Evolutionary conservation across 805 yeast species (phyloP).

Genomic region (Candida xiaguanensis): DNA sequence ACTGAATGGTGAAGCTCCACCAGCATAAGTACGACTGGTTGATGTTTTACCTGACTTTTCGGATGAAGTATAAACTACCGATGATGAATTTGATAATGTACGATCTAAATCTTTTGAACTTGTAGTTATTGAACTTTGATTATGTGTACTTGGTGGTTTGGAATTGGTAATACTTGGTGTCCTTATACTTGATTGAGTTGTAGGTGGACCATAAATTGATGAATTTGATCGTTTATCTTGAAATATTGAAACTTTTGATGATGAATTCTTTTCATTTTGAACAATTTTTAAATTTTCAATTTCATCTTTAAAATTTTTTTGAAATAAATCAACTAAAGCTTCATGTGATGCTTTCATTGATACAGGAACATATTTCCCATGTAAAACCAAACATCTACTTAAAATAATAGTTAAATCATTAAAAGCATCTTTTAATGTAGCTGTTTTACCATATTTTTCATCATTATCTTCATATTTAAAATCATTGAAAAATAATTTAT

Average conservation of each 20-base stretch:
- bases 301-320: slow-evolving; percentile 65
- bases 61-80: not conserved
- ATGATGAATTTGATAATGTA: slow-evolving; percentile 3
- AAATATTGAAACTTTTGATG: slow-evolving; percentile 5
- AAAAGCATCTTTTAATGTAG: slow-evolving; percentile 49
- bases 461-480: slow-evolving; percentile 30
- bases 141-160: not conserved
- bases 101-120: slow-evolving; percentile 2
- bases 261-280: slow-evolving; percentile 12
- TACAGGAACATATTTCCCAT: slow-evolving; percentile 58
- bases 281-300: slow-evolving; percentile 41
- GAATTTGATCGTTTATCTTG: slow-evolving; percentile 6
- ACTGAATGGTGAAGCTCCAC: not conserved
- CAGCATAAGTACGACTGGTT: not conserved
- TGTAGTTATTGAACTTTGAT: not conserved
- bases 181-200: not conserved
- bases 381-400: slow-evolving; percentile 63
- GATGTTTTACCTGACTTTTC: slow-evolving; percentile 1
- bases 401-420: slow-evolving; percentile 65
- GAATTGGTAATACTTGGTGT: not conserved
- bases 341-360: slow-evolving; percentile 61
- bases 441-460: slow-evolving; percentile 25
- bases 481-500: slow-evolving; percentile 60
- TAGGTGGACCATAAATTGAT: not conserved
- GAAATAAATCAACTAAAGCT: slow-evolving; percentile 59